A percentile compares a stretch with the other conserved stretches of the same genome.
Evolutionary conservation across 75 land plant species (phyloP).

Genomic region (Pinus taeda): DNA sequence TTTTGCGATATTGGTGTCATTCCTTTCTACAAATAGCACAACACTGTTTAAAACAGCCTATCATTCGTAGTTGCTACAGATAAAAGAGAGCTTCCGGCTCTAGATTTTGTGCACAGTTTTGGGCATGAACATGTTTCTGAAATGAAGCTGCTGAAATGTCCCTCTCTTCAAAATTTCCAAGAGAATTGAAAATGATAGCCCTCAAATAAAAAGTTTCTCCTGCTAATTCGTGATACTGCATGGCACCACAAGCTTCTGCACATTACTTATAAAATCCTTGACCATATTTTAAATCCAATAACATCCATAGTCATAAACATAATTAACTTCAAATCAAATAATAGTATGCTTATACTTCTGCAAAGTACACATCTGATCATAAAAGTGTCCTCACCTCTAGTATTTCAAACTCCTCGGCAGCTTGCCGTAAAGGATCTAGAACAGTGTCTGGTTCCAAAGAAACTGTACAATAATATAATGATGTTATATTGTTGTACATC

Average conservation of each 20-base stretch:
- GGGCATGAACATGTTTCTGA: slow-evolving; percentile 54
- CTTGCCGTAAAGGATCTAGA: slow-evolving; percentile 70
- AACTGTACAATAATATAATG: slow-evolving; percentile 27
- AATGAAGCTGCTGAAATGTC: slow-evolving; percentile 80
- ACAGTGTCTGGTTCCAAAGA: slow-evolving; percentile 62
- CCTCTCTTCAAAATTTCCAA: slow-evolving; percentile 69
- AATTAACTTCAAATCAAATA: background rate
- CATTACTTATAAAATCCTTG: background rate
- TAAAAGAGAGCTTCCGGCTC: slow-evolving; percentile 4
- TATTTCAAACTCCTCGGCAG: slow-evolving; percentile 64
- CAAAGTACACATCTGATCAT: background rate
- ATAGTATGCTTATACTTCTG: background rate
- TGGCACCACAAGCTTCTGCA: background rate
- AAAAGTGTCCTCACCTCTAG: slow-evolving; percentile 60
- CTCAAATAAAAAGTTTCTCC: slow-evolving; percentile 83
- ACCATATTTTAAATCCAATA: background rate
- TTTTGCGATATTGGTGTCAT: no score
- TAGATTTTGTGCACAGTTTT: slow-evolving; percentile 33
- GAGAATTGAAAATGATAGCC: slow-evolving; percentile 61
- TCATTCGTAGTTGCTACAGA: no score
- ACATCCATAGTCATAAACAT: no score
- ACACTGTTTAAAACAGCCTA: no score
- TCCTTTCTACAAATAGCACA: no score
- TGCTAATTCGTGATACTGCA: slow-evolving; percentile 82
- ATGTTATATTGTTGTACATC: background rate